A percentile compares a stretch with the other conserved stretches of the same genome.
Conservation (phyloP, 2,329 filamentous ascomycete genomes). For the Epichloe sp. region DNA sequence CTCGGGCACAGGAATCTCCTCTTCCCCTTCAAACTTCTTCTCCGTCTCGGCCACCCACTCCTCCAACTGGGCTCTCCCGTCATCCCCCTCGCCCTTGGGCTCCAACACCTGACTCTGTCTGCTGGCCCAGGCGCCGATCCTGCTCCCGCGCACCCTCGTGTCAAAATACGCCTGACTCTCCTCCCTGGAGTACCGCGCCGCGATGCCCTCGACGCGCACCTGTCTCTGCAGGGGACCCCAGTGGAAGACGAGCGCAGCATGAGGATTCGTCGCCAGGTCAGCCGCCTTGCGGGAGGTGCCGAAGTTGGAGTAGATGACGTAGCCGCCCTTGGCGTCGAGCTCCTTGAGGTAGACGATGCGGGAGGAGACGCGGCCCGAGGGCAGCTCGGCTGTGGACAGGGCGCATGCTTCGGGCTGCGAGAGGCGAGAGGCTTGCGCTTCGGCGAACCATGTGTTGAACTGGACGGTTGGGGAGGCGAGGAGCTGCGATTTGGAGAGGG, state of each 20-base stretch:
- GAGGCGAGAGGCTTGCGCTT: slow-evolving; percentile 47
- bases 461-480: slow-evolving; percentile 57
- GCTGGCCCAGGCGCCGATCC: slow-evolving; percentile 89
- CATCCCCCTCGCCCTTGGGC: slow-evolving; percentile 35
- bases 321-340: slow-evolving; percentile 60
- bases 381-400: slow-evolving; percentile 71
- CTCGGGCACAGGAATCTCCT: slow-evolving; percentile 76
- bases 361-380: slow-evolving; percentile 70
- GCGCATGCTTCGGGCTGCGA: slow-evolving; percentile 80
- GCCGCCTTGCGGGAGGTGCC: slow-evolving; percentile 57
- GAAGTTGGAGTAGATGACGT: slow-evolving; percentile 91
- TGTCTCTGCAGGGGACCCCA: slow-evolving; percentile 81
- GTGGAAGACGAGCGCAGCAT: slow-evolving; percentile 78
- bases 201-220: slow-evolving; percentile 72
- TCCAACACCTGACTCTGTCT: slow-evolving; percentile 68
- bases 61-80: slow-evolving; percentile 64
- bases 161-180: slow-evolving; percentile 63
- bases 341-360: slow-evolving; percentile 94
- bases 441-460: slow-evolving; percentile 81
- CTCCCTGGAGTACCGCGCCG: slow-evolving; percentile 50
- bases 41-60: slow-evolving; percentile 65
- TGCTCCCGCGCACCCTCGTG: slow-evolving; percentile 60
- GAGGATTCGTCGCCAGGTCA: slow-evolving; percentile 60
- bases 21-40: slow-evolving; percentile 56
- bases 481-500: slow-evolving; percentile 49